phyloP scores from a whole-genome alignment of 352 stramenopile species.

The Pythium insidiosum region DNA sequence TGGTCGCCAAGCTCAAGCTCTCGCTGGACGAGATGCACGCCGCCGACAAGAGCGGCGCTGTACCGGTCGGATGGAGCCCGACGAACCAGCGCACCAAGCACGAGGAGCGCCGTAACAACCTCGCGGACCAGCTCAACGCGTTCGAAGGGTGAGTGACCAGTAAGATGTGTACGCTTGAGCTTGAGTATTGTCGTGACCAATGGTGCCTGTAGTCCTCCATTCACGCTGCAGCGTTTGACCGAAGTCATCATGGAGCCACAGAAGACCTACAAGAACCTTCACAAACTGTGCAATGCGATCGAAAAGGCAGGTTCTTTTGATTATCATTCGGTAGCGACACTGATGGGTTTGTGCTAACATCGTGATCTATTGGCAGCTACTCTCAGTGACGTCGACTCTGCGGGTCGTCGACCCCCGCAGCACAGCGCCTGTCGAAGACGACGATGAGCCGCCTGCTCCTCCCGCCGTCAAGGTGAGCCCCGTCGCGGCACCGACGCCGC shows the following conservation, averaged over 20 bases:
- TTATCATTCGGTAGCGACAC: no score
- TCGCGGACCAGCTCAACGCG: conserved; percentile 49
- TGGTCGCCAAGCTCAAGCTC: conserved; percentile 42
- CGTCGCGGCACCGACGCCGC: conserved; percentile 14
- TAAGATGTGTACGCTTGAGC: no score
- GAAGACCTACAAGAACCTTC: conserved; percentile 63
- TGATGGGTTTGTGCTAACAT: no score
- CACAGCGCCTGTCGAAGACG: conserved; percentile 19
- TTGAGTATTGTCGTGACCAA: no score
- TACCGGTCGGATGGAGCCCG: conserved; percentile 30
- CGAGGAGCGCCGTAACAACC: conserved; percentile 37
- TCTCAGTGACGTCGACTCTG: conserved; percentile 63
- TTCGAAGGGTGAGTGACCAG: conserved; percentile 37
- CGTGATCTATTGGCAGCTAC: no score
- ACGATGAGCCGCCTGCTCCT: conserved; percentile 12
- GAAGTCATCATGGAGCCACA: conserved; percentile 68
- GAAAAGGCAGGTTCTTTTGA: conserved; percentile 49
- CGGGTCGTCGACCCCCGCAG: conserved; percentile 45
- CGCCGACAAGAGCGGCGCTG: conserved; percentile 22
- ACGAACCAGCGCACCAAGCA: conserved; percentile 37
- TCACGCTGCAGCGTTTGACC: conserved; percentile 75
- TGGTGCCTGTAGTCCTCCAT: conserved; percentile 50
- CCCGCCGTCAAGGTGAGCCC: conserved; percentile 12
- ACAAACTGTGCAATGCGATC: conserved; percentile 76
- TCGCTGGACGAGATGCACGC: conserved; percentile 51